Evolutionary conservation across 805 yeast genomes (phyloP), one percentile per base, ranked within the genome.

Genomic region (Saccharomycopsis selenospora): DNA sequence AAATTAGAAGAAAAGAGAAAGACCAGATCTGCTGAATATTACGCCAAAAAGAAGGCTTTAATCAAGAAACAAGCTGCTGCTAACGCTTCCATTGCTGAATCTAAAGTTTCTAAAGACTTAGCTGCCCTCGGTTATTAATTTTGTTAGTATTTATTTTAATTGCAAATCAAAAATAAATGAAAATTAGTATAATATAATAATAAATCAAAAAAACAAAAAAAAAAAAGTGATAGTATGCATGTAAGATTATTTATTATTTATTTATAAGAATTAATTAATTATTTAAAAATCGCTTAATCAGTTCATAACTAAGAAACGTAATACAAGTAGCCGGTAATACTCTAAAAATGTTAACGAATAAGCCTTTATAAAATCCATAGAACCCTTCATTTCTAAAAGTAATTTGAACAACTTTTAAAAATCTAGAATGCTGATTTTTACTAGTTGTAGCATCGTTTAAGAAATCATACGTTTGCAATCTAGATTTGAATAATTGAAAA

Each of bases 1-100:
- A 82, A 90, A 71, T 86, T 93, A 71, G 99, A 93, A 82, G 97
- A 89, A 76, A 91, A 95, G 90, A 86, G 99, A 80, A 90, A 87
- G 85, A 95, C 90, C 72, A 89, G 85, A 81, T 82, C 96, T 66
- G 95, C 95, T 69, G 99, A 95, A 76, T 93, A 87, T 87, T 88
- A 89, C 83, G 95, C 95, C 67, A 89, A 88, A 85, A 93, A 91
- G 96, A 80, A 77, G 72, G 95, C 98, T 73, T 85, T 87, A 69
- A 76, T 84, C 73, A 87, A 87, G 85, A 91, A 91, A 84, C 76
- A 85, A 64, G 75, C 77, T 61, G 80, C 90, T 68, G 97, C 96
- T 68, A 75, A 77, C 70, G 82, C 88, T 67, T 70, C 93, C 60
- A 82, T 85, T 72, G 91, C 93, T 70, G 88, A 82, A 69, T 76